phyloP scores from a whole-genome alignment of 345 rosid species.

The Euclidium syriacum region DNA sequence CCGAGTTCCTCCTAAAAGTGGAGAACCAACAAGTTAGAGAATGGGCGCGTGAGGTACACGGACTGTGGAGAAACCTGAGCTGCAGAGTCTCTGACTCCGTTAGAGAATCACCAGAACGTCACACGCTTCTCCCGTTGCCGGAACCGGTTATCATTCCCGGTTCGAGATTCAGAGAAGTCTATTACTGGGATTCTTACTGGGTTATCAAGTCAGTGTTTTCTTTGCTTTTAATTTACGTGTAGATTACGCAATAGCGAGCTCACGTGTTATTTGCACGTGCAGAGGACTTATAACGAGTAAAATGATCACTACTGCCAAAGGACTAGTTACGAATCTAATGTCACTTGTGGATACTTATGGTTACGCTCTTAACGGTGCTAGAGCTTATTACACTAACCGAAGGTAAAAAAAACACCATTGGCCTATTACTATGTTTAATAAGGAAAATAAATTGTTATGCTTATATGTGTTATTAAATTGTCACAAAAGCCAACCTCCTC shows the following conservation, averaged over 20 bases:
- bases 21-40: slow-evolving; percentile 52
- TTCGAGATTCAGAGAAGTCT: slow-evolving; percentile 81
- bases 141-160: slow-evolving; percentile 67
- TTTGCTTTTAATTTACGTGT: slow-evolving; percentile 10
- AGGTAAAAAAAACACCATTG: no score
- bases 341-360: slow-evolving; percentile 64
- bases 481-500: slow-evolving; percentile 79
- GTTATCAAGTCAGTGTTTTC: slow-evolving; percentile 54
- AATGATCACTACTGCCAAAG: slow-evolving; percentile 74
- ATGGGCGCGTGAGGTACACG: slow-evolving; percentile 86
- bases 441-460: background rate
- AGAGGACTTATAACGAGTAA: slow-evolving; percentile 89
- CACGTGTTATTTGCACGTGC: slow-evolving; percentile 25
- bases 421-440: no score
- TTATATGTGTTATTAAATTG: background rate
- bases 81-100: slow-evolving; percentile 53
- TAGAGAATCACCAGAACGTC: slow-evolving; percentile 43
- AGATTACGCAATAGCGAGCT: background rate
- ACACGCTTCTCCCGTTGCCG: slow-evolving; percentile 80
- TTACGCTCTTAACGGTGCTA: slow-evolving; percentile 68
- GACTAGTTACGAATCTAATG: slow-evolving; percentile 66
- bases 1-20: slow-evolving; percentile 63
- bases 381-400: slow-evolving; percentile 78
- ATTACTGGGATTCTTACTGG: slow-evolving; percentile 98
- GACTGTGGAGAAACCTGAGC: slow-evolving; percentile 71